phyloP scores from a whole-genome alignment of 1,284 basidiomycete species.

The Fomitopsis palustris region DNA sequence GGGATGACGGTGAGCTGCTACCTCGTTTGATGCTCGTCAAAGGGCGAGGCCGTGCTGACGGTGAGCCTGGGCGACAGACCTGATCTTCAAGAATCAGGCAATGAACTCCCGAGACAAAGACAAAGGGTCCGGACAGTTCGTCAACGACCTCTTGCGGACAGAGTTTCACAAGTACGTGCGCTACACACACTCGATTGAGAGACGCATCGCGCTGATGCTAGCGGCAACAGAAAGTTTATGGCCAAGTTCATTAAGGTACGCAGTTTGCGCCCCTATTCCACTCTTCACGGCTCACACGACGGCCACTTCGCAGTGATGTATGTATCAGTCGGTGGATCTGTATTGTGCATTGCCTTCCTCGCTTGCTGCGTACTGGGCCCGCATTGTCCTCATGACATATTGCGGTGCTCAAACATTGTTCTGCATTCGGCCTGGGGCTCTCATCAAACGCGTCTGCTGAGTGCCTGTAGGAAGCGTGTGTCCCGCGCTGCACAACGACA shows the following conservation, averaged over 20 bases:
- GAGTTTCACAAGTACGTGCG: slow-evolving; percentile 85
- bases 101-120: slow-evolving; percentile 63
- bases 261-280: not conserved
- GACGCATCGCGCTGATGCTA: slow-evolving; percentile 9
- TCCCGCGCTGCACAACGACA: not conserved
- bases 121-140: slow-evolving; percentile 77
- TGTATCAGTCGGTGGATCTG: not conserved
- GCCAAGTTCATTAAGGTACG: slow-evolving; percentile 72
- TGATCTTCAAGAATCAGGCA: slow-evolving; percentile 97
- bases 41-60: not conserved
- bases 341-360: not conserved
- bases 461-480: not conserved
- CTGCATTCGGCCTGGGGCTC: not conserved
- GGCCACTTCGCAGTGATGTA: not conserved
- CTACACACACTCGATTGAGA: not conserved
- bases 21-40: not conserved
- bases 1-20: slow-evolving; percentile 79
- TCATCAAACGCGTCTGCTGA: not conserved
- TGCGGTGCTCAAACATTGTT: not conserved
- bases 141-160: slow-evolving; percentile 89
- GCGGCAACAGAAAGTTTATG: slow-evolving; percentile 64
- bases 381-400: not conserved
- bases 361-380: not conserved
- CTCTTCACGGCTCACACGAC: not conserved
- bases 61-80: slow-evolving; percentile 47